Base-by-base conservation (phyloP, 1,284 basidiomycete genomes). In the Cryptococcus sp. region DNA sequence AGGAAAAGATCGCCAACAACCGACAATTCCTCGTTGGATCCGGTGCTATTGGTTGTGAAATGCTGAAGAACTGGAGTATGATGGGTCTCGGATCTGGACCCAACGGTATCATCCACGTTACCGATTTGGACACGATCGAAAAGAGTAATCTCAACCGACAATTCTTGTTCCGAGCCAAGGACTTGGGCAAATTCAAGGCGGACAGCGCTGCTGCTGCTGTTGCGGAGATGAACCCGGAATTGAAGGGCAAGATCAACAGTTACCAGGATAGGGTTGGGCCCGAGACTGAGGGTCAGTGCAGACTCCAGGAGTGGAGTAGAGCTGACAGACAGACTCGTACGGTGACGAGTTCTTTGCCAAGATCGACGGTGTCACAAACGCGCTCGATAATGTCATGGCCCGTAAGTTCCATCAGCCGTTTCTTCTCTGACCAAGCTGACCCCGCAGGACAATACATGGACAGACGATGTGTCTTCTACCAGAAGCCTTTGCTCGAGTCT, bases 61-160 rank as follows among this genome's bases (percentile, higher is more conserved):
- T 98, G 96, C 78, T 99, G 68, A 99, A 99, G 81, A 99, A 99
- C 77, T 99, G 96, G 96, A 88, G 89, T 65, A 92, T 99, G 91
- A 97, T 99, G 83, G 96, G 96, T 61, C 79, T 99, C 45, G 94
- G 84, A 13, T 82, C 86, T 39, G 91, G 89, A 2, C 79, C 84
- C 14, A 79, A 85, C 49, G 96, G 91, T 21, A 78, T 82, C 50
- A 91, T 99, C 56, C 85, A 93, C 67, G 91, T 99, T 48, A 98
- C 96, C 14, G 96, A 99, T 74, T 78, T 98, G 69, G 96, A 99
- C 76, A 97, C 93, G 25, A 99, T 99, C 70, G 96, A 99, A 79
- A 99, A 98, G 83, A 91, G 88, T 67, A 99, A 99, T 75, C 77
- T 99, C 56, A 99, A 99, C 77, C 81, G 96, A 54, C 96, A 99